Conservation (phyloP, 805 yeast species). For the Candida maris region DNA sequence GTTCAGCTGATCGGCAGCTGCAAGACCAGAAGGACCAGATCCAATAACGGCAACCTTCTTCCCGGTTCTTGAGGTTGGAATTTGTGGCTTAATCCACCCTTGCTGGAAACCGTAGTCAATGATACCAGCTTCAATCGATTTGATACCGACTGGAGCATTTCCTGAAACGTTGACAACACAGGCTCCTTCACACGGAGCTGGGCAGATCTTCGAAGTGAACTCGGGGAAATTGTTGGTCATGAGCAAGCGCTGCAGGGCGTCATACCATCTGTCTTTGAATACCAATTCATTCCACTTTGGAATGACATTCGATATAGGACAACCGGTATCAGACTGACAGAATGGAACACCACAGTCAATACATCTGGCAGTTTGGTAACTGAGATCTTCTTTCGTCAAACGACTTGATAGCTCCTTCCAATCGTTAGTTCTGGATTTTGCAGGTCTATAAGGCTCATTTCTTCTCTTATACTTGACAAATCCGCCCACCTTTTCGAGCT, state of each 20-base stretch:
- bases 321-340: slow-evolving; percentile 97
- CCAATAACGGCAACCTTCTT: slow-evolving; percentile 84
- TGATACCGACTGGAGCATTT: slow-evolving; percentile 93
- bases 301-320: slow-evolving; percentile 94
- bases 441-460: slow-evolving; percentile 78
- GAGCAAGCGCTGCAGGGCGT: slow-evolving; percentile 83
- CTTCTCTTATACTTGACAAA: slow-evolving; percentile 92
- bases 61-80: slow-evolving; percentile 80
- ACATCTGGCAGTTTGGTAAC: slow-evolving; percentile 93
- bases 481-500: slow-evolving; percentile 79
- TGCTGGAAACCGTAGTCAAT: slow-evolving; percentile 94
- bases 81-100: slow-evolving; percentile 90
- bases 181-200: slow-evolving; percentile 99
- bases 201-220: slow-evolving; percentile 96
- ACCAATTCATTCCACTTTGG: slow-evolving; percentile 98
- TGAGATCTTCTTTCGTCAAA: slow-evolving; percentile 79
- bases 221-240: slow-evolving; percentile 99
- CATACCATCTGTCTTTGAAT: slow-evolving; percentile 90
- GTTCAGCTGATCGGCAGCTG: slow-evolving; percentile 95
- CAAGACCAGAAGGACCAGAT: slow-evolving; percentile 96
- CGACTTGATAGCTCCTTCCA: slow-evolving; percentile 89
- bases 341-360: slow-evolving; percentile 99
- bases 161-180: slow-evolving; percentile 82
- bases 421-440: slow-evolving; percentile 73
- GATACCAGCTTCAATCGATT: slow-evolving; percentile 92